phyloP scores from a whole-genome alignment of 371 early-diverging fungal species.

The Synchytrium microbalum region DNA sequence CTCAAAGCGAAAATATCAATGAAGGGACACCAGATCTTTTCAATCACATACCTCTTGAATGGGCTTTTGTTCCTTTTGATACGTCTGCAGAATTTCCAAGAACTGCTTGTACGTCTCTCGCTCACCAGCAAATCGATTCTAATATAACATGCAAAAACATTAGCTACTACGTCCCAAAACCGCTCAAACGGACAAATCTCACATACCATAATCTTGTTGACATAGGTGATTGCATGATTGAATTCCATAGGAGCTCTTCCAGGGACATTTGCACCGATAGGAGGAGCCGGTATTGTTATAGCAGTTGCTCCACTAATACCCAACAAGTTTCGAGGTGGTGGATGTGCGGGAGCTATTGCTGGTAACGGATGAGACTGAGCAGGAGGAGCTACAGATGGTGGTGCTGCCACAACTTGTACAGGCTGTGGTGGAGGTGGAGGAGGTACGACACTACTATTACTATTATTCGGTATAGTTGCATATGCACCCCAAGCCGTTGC shows the following conservation, averaged over 20 bases:
- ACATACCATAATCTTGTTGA: slow-evolving; percentile 85
- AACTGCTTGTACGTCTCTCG: slow-evolving; percentile 92
- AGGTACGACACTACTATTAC: no score
- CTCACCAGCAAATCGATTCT: slow-evolving; percentile 76
- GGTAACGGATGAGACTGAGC: neutral
- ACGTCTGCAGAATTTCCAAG: slow-evolving; percentile 88
- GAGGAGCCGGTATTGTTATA: neutral
- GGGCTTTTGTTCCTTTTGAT: slow-evolving; percentile 82
- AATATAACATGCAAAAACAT: slow-evolving; percentile 16
- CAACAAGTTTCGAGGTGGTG: neutral
- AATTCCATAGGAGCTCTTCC: slow-evolving; percentile 61
- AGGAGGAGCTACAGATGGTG: neutral
- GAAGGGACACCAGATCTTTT: no score
- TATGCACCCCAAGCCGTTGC: no score
- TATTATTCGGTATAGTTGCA: neutral
- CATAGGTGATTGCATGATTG: slow-evolving; percentile 89
- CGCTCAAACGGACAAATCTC: neutral
- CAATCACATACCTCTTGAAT: slow-evolving; percentile 63
- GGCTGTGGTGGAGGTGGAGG: neutral
- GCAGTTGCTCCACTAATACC: neutral
- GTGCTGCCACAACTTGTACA: neutral
- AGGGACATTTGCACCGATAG: neutral
- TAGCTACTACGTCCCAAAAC: neutral
- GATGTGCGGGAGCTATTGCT: neutral
- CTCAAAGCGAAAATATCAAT: neutral